Base-by-base conservation (phyloP, 257 asterid species). In the Solanum tarapatanum region DNA sequence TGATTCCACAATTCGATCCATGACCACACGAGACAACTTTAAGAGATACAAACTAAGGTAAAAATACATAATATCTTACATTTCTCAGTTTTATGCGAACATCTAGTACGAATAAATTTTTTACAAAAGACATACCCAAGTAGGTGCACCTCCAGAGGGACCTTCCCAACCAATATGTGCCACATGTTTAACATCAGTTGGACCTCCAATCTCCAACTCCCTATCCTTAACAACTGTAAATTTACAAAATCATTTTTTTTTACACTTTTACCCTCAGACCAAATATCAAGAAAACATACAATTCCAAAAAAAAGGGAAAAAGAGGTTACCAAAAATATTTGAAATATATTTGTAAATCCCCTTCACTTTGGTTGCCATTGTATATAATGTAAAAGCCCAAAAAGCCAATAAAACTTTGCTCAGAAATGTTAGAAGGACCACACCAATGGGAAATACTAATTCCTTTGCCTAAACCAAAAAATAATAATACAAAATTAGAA, bases 111-210 rank as follows among this genome's bases (percentile, higher is more conserved):
- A 9, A 74, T 33, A 33, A 73, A 1, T 32, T 55, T 17, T 45
- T 17, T 5, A 0, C 2, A 2, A 2, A 58, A 36, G 12, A 62
- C 35, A 82, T 91, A 94, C 97, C 97, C 97, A 94, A 88, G 92
- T 87, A 60, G 97, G 97, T 28, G 93, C 92, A 90, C 58, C 91
- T 1, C 94, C 95, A 74, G 93, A 79, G 64, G 93, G 90, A 66
- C 96, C 94, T 94, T 95, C 98, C 96, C 97, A 95, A 62, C 98
- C 98, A 88, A 95, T 94, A 87, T 95, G 98, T 32, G 98, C 94
- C 91, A 95, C 96, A 90, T 95, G 98, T 92, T 95, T 94, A 87
- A 94, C 98, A 88, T 95, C 97, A 45, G 98, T 95, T 6, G 98
- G 98, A 45, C 82, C 89, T 62, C 98, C 98, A 84, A 95, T 95